Evolutionary conservation across 805 yeast species (phyloP).

Genomic region (Hanseniaspora taiwanica): DNA sequence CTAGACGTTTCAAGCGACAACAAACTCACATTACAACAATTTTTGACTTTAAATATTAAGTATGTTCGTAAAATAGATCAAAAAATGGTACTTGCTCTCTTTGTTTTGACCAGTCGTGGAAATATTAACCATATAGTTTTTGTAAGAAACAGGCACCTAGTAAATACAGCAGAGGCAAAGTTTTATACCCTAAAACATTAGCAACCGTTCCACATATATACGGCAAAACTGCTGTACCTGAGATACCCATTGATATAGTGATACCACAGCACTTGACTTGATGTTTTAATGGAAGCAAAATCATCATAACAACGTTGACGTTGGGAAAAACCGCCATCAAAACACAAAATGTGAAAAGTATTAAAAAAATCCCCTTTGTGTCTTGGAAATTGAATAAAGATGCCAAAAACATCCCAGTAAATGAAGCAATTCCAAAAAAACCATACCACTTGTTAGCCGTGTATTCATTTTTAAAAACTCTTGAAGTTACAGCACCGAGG

Average conservation of each 20-base stretch:
- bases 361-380: constrained; percentile 8
- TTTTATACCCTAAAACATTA: background rate
- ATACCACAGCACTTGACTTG: constrained; percentile 64
- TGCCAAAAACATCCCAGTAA: constrained; percentile 16
- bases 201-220: background rate
- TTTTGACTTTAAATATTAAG: too few species aligned
- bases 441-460: constrained; percentile 24
- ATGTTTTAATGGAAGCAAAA: constrained; percentile 43
- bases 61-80: too few species aligned
- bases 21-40: too few species aligned
- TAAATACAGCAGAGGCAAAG: background rate
- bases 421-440: constrained; percentile 22
- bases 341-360: constrained; percentile 14
- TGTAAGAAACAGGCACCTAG: background rate
- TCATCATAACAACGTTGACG: constrained; percentile 48
- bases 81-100: background rate
- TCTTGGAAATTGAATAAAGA: constrained; percentile 4
- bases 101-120: background rate
- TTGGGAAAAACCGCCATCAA: constrained; percentile 48
- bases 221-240: background rate
- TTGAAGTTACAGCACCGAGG: constrained; percentile 41
- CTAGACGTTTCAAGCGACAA: too few species aligned
- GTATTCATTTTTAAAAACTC: constrained; percentile 32
- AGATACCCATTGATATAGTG: constrained; percentile 55
- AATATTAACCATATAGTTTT: background rate